Base-by-base conservation (phyloP, 1,284 basidiomycete species). In the Boletus semigastroideus region DNA sequence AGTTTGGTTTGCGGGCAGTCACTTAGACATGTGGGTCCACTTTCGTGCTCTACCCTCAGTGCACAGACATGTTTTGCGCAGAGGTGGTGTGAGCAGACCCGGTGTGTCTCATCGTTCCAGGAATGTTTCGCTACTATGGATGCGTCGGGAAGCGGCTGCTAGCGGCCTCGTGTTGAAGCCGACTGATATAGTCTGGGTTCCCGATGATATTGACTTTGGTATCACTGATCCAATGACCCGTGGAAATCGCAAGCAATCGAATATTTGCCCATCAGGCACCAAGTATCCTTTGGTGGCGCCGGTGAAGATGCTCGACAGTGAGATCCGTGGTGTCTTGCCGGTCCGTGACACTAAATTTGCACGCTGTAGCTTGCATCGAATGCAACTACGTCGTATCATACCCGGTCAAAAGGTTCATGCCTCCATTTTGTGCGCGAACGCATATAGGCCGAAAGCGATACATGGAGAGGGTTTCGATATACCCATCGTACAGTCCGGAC, bases 391-490 rank as follows among this genome's bases (percentile, higher is more conserved):
- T 25, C 25, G 25, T 5, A 25, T 25, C 25, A 25, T 25, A 25
- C 25, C 25, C 5, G 25, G 65, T 19, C 64, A 69, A 44, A 66
- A 64, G 38, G 42, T 68, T 2, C 64, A 66, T 16, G 67, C 63
- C 12, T 70, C 64, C 0, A 43, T 66, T 41, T 31, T 70, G 16
- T 68, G 55, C 49, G 58, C 55, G 9, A 65, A 63, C 4, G 40
- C 48, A 4, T 70, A 66, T 34, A 49, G 42, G 28, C 67, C 66
- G n/a, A 42, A 12, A 9, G 66, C 66, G 6, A 56, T 53, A 2
- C 36, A 63, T 2, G 65, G 62, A 44, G 54, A 63, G n/a, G 66
- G 59, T 20, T 67, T 64, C 12, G 56, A 64, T 4, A 62, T 67
- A 34, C 53, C 61, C 1, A 34, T 53, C n/a, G n/a, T 53, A 5